Evolutionary conservation across 1,139 yeast species (phyloP).

Genomic region (Suhomyces choctaworum): DNA sequence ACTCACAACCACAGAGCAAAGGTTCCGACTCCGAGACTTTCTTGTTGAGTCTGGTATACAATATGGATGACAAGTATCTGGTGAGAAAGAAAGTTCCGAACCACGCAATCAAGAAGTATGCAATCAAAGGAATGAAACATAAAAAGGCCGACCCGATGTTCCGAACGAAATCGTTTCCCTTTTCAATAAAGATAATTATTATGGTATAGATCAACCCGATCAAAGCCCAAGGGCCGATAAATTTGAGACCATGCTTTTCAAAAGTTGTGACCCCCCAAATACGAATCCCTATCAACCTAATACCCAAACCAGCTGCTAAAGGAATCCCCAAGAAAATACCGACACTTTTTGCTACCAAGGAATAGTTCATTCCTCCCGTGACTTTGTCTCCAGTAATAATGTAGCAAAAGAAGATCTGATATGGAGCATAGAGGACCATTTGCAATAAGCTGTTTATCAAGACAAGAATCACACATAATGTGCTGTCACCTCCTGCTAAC

Average conservation of each 20-base stretch:
- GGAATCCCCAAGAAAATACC: slow-evolving; percentile 59
- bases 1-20: slow-evolving; percentile 43
- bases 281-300: slow-evolving; percentile 29
- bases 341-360: slow-evolving; percentile 51
- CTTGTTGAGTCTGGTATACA: slow-evolving; percentile 3
- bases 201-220: slow-evolving; percentile 56
- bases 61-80: slow-evolving; percentile 26
- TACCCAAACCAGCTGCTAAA: slow-evolving; percentile 44
- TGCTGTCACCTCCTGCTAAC: slow-evolving; percentile 53
- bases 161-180: slow-evolving; percentile 51
- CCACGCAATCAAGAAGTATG: slow-evolving; percentile 53
- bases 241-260: slow-evolving; percentile 35
- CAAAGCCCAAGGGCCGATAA: slow-evolving; percentile 51
- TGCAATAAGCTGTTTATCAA: slow-evolving; percentile 54
- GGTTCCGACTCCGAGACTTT: slow-evolving; percentile 4
- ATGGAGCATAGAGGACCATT: slow-evolving; percentile 56
- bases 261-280: slow-evolving; percentile 31
- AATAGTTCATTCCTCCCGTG: slow-evolving; percentile 28
- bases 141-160: slow-evolving; percentile 53
- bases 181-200: slow-evolving; percentile 52
- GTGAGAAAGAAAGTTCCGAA: slow-evolving; percentile 43
- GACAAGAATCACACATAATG: slow-evolving; percentile 55
- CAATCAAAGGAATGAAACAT: slow-evolving; percentile 51
- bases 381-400: slow-evolving; percentile 32
- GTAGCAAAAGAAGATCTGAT: slow-evolving; percentile 48